phyloP scores from a whole-genome alignment of 345 rosid genomes.

The Camelina laxa region DNA sequence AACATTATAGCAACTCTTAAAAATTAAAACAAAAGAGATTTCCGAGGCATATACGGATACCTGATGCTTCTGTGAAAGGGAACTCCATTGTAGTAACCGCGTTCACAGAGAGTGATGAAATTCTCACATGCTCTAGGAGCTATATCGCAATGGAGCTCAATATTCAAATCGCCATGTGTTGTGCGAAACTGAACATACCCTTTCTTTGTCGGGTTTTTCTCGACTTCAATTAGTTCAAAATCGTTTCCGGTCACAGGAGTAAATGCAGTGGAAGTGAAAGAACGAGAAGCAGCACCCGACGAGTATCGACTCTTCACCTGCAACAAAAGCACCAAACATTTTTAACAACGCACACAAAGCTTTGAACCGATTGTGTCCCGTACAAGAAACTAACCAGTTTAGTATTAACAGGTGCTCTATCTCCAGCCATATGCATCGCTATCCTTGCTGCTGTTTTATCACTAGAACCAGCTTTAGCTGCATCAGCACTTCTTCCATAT shows the following conservation, averaged over 20 bases:
- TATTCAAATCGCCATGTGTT: conserved; percentile 89
- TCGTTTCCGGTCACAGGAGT: conserved; percentile 91
- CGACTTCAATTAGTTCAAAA: conserved; percentile 80
- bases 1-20: not conserved
- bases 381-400: conserved; percentile 64
- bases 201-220: conserved; percentile 93
- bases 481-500: conserved; percentile 92
- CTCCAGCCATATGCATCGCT: conserved; percentile 98
- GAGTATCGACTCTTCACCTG: conserved; percentile 91
- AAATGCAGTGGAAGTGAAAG: conserved; percentile 89
- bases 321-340: not conserved
- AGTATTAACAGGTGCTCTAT: conserved; percentile 81
- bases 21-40: not conserved
- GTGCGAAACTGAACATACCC: conserved; percentile 92
- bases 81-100: conserved; percentile 82
- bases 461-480: conserved; percentile 80
- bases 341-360: conserved; percentile 3
- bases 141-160: conserved; percentile 91
- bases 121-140: conserved; percentile 93
- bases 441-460: conserved; percentile 93
- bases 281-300: conserved; percentile 94
- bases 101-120: conserved; percentile 86
- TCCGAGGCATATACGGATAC: conserved; percentile 42
- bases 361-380: not conserved
- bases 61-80: conserved; percentile 79